Percentiles rank a stretch among this genome's conserved stretches.
phyloP scores from a whole-genome alignment of 768 basidiomycete species.

The Macrocybe gigantea region DNA sequence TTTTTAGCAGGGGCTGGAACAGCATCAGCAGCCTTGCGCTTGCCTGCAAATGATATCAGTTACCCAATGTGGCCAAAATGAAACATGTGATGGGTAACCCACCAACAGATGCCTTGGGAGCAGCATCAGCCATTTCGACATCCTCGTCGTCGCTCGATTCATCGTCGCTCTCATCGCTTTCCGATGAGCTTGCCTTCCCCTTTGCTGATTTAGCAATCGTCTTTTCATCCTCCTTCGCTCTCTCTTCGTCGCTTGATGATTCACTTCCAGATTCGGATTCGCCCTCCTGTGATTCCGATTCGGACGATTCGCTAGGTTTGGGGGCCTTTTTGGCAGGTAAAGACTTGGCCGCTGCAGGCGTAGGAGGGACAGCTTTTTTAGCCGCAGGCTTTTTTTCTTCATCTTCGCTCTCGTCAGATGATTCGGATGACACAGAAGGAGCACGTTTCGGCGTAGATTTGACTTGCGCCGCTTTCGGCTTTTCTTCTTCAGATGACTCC shows the following conservation, averaged over 20 bases:
- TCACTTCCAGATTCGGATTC: conserved; percentile 8
- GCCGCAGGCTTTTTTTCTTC: conserved; percentile 24
- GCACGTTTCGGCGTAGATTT: conserved; percentile 32
- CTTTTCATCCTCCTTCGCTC: conserved; percentile 17
- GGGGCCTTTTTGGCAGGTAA: conserved; percentile 14
- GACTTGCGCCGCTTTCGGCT: conserved; percentile 48
- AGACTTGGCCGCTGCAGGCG: conserved; percentile 4
- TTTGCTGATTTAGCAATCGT: conserved; percentile 15
- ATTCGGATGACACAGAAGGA: conserved; percentile 27
- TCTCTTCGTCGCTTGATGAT: conserved; percentile 16
- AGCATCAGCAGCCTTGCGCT: conserved; percentile 77
- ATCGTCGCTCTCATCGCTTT: conserved; percentile 20
- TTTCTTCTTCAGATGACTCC: conserved; percentile 46
- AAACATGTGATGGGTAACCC: conserved; percentile 26
- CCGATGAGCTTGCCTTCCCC: conserved; percentile 13
- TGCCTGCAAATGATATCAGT: conserved; percentile 32
- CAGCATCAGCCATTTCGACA: conserved; percentile 51
- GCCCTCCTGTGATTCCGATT: background rate
- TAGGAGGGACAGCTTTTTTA: conserved; percentile 12
- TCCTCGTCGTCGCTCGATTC: conserved; percentile 37
- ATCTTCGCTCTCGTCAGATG: conserved; percentile 26
- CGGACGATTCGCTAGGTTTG: conserved; percentile 2
- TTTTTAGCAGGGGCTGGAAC: conserved; percentile 68
- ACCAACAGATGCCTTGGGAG: conserved; percentile 18
- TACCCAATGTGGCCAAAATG: background rate